phyloP scores from a whole-genome alignment of 192 early-diverging fungal genomes.

The Oehlia diaphana region DNA sequence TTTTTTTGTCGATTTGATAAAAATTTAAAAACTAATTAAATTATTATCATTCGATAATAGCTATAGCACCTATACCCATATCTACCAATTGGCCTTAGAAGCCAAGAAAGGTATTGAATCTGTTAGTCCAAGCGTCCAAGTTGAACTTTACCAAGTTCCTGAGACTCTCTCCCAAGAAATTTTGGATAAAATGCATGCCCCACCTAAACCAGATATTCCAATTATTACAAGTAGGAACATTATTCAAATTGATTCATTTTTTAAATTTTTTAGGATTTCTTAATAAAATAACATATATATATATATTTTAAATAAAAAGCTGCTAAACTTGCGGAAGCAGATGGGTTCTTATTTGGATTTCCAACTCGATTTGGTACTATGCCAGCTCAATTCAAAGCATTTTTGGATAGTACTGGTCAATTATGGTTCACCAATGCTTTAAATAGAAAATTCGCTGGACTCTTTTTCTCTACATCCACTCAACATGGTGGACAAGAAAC shows the following conservation, averaged over 20 bases:
- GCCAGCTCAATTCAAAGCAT: constrained; percentile 77
- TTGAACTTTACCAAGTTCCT: constrained; percentile 49
- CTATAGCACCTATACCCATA: constrained; percentile 58
- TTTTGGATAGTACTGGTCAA: constrained; percentile 36
- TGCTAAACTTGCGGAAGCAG: constrained; percentile 42
- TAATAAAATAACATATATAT: too few species aligned
- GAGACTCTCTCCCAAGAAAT: constrained; percentile 63
- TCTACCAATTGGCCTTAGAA: constrained; percentile 64
- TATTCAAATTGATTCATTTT: neutral
- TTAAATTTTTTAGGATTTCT: neutral
- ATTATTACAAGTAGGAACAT: constrained; percentile 23
- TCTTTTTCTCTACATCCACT: constrained; percentile 72
- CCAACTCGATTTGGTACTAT: constrained; percentile 67
- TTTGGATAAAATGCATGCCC: constrained; percentile 55
- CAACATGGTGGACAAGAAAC: constrained; percentile 84
- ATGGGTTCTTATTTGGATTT: constrained; percentile 61
- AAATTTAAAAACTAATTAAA: neutral
- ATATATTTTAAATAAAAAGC: neutral
- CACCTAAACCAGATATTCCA: constrained; percentile 45
- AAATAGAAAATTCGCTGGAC: constrained; percentile 68
- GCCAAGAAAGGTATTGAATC: constrained; percentile 65
- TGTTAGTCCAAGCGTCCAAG: constrained; percentile 30
- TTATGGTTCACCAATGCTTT: constrained; percentile 55
- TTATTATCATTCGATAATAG: neutral
- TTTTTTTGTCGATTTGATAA: neutral